Conservation (phyloP, 306 rosid genomes). For the Vigna trinervia region DNA sequence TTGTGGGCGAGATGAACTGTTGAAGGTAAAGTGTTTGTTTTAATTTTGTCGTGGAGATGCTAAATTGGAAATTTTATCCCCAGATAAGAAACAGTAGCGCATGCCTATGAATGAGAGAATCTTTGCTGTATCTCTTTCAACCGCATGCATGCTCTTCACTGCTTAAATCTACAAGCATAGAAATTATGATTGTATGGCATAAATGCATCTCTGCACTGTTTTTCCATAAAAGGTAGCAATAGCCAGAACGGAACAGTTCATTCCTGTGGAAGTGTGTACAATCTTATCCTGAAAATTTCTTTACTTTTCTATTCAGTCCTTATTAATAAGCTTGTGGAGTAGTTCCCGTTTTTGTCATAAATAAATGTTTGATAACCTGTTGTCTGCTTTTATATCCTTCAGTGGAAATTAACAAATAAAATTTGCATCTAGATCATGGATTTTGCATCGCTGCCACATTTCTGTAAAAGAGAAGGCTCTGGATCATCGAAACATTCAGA, state of each 20-base stretch:
- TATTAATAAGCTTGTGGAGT: neutral
- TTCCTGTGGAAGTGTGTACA: conserved; percentile 25
- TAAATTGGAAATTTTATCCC: neutral
- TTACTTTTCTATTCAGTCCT: neutral
- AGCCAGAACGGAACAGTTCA: neutral
- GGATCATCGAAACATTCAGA: conserved; percentile 66
- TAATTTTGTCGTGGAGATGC: neutral
- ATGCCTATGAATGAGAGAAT: conserved; percentile 8
- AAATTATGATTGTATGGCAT: neutral
- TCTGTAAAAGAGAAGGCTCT: conserved; percentile 74
- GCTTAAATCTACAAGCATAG: neutral
- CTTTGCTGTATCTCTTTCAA: neutral
- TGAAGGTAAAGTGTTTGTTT: conserved; percentile 61
- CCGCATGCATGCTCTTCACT: neutral
- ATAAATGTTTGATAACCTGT: neutral
- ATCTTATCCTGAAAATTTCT: conserved; percentile 18
- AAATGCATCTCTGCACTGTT: neutral
- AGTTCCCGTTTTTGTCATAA: neutral
- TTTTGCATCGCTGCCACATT: conserved; percentile 75
- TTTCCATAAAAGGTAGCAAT: neutral
- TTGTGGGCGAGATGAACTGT: conserved; percentile 84
- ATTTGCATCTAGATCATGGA: conserved; percentile 79
- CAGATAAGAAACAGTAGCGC: neutral
- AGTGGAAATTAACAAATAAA: conserved; percentile 33
- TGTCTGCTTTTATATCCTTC: conserved; percentile 13